Conservation (phyloP, 2,329 filamentous ascomycete genomes). For the Hymenoscyphus linearis region DNA sequence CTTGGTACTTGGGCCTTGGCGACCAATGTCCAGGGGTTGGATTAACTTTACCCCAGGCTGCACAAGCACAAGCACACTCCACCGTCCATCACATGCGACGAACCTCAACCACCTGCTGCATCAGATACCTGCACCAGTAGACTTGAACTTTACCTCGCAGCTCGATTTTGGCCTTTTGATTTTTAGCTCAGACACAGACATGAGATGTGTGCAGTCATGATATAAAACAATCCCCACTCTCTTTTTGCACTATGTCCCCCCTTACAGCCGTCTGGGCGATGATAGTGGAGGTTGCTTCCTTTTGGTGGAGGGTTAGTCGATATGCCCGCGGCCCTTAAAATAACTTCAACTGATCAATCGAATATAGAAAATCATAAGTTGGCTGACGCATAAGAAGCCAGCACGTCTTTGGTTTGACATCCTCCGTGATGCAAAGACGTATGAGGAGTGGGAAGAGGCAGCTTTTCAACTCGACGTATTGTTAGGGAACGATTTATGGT, state of each 20-base stretch:
- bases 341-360: slow-evolving; percentile 6
- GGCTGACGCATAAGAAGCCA: slow-evolving; percentile 61
- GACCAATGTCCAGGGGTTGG: too few species aligned
- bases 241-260: background rate
- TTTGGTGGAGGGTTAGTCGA: slow-evolving; percentile 54
- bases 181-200: background rate
- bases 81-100: background rate
- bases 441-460: slow-evolving; percentile 83
- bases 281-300: slow-evolving; percentile 54
- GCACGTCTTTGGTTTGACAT: slow-evolving; percentile 60
- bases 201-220: background rate
- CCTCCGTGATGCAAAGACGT: slow-evolving; percentile 61
- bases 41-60: too few species aligned
- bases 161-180: background rate
- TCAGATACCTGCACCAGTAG: background rate
- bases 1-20: too few species aligned
- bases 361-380: slow-evolving; percentile 59
- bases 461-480: slow-evolving; percentile 77
- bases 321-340: background rate
- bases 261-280: slow-evolving; percentile 47
- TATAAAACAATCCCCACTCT: background rate
- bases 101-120: too few species aligned
- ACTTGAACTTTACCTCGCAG: background rate
- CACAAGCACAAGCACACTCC: background rate
- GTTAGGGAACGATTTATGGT: slow-evolving; percentile 78